phyloP scores from a whole-genome alignment of 1,139 yeast species.

The Candida tropicalis region DNA sequence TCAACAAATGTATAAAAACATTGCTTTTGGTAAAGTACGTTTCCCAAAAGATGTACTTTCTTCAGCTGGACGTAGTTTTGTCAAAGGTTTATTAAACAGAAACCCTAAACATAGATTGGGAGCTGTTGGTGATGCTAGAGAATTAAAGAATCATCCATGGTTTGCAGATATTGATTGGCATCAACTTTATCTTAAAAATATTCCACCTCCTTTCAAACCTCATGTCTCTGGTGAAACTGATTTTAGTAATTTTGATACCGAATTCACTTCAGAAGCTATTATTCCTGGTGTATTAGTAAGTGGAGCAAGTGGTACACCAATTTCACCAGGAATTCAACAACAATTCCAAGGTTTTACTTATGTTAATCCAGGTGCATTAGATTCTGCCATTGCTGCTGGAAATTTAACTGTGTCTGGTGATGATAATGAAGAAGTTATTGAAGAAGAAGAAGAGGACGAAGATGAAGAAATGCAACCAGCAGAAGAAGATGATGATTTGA shows the following conservation, averaged over 20 bases:
- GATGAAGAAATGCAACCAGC: constrained; percentile 5
- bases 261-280: constrained; percentile 90
- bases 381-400: constrained; percentile 4
- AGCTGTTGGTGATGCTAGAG: constrained; percentile 87
- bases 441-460: constrained; percentile 2
- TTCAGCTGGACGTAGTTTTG: constrained; percentile 90
- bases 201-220: constrained; percentile 98
- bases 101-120: constrained; percentile 95
- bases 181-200: constrained; percentile 69
- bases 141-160: constrained; percentile 86
- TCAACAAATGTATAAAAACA: constrained; percentile 97
- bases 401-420: neutral
- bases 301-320: constrained; percentile 72
- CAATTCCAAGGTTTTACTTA: constrained; percentile 95
- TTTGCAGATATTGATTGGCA: constrained; percentile 92
- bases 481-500: constrained; percentile 6
- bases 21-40: constrained; percentile 96
- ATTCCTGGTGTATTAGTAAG: constrained; percentile 60
- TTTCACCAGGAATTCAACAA: constrained; percentile 93
- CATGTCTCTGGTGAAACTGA: constrained; percentile 89
- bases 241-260: constrained; percentile 96
- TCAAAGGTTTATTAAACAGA: constrained; percentile 89
- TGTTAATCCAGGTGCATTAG: constrained; percentile 52
- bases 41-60: constrained; percentile 95
- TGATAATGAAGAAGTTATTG: constrained; percentile 4